These are phyloP conservation scores for Clausena lansium DNA, from an alignment of 345 rosid genomes.

Conservation along the genomic window DNA sequence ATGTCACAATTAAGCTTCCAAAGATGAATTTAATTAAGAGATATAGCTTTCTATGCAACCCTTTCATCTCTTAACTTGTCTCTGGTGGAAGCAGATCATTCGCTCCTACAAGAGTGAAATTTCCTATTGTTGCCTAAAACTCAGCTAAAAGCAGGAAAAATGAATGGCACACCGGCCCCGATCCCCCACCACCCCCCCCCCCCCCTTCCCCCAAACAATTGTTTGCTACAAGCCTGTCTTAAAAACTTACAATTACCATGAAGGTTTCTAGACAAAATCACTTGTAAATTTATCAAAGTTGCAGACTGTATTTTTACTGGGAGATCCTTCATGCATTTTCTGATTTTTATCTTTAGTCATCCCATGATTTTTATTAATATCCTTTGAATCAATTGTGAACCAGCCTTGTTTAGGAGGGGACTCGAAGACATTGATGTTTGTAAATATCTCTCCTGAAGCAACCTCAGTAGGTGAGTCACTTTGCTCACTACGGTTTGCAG, in stretches of 20 bases:
- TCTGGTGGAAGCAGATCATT: background rate
- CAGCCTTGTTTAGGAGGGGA: slow-evolving; percentile 99
- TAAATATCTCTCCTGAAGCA: slow-evolving; percentile 82
- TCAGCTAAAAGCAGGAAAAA: background rate
- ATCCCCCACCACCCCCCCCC: accelerated
- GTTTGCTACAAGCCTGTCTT: background rate
- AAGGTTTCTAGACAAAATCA: background rate
- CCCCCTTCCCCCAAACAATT: background rate
- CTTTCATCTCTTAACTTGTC: background rate
- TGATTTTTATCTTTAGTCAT: background rate
- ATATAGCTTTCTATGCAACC: background rate
- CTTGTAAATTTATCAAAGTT: background rate
- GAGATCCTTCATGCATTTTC: background rate
- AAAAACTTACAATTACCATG: background rate
- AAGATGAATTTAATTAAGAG: background rate
- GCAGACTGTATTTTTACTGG: too few species aligned
- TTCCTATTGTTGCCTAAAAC: background rate
- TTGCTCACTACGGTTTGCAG: slow-evolving; percentile 92
- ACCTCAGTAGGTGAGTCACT: slow-evolving; percentile 85
- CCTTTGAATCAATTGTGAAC: slow-evolving; percentile 17
- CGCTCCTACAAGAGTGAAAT: background rate
- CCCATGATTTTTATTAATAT: slow-evolving; percentile 13
- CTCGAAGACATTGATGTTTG: slow-evolving; percentile 91
- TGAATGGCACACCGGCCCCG: background rate
- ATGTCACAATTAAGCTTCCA: background rate